Base-by-base conservation (phyloP, 805 yeast genomes). In the Wickerhamomyces queroliae region DNA sequence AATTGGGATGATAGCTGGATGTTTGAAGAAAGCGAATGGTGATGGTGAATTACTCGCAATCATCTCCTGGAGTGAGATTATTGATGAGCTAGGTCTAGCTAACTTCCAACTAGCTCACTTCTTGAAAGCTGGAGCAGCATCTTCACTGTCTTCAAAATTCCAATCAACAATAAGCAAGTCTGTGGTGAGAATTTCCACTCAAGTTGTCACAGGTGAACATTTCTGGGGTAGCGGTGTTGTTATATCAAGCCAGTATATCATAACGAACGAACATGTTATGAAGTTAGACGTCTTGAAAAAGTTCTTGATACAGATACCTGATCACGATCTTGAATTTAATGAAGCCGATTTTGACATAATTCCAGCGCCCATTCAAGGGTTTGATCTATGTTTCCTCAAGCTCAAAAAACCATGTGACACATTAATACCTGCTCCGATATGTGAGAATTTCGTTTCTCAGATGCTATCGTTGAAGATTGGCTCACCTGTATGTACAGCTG, bases 221-320 rank as follows among this genome's bases (percentile, higher is more conserved):
- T 55, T 45, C 31, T 56, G 59, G 59, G 60, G 60, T 1, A 53
- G 58, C 43, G 60, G 60, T 5, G 46, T 56, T n/a, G 35, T 48
- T 2, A 23, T 56, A 3, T 39, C 49, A 2, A 15, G 38, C 0
- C 32, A 38, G 8, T 36, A 38, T 16, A 53, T 56, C 19, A 47
- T 52, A 3, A 56, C 60, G 2, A 56, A 56, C 33, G 36, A 43
- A 12, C 60, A 56, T 39, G 60, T 56, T 10, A 27, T 56, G 16
- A 49, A 50, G 32, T 35, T 44, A 7, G 40, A 42, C 2, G n/a
- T 35, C 1, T 13, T 53, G 17, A 33, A 34, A 18, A 40, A 38
- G 7, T 15, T 55, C 6, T 22, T n/a, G 10, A 45, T 55, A 7
- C 36, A 33, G 0, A 35, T 44, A 4, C 47, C 56, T 1, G 36